A percentile compares a stretch with the other conserved stretches of the same genome.
Evolutionary conservation across 2,329 filamentous ascomycete genomes (phyloP).

Genomic region (Claviceps sp.): DNA sequence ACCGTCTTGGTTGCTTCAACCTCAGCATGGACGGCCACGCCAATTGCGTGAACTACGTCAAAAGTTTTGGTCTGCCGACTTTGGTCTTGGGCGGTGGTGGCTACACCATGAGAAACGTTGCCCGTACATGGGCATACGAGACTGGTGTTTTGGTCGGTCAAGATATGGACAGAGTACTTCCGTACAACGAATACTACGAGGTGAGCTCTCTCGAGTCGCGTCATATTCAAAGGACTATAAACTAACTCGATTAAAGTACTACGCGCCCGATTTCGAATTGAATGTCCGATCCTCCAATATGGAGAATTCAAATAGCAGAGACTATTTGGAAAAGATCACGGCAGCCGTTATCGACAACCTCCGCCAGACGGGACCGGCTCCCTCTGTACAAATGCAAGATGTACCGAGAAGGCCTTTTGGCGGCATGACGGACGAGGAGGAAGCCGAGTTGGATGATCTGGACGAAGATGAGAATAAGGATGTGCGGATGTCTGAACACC

Average conservation of each 20-base stretch:
- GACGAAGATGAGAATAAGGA: constrained; percentile 85
- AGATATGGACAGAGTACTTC: constrained; percentile 67
- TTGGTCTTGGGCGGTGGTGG: constrained; percentile 92
- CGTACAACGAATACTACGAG: constrained; percentile 93
- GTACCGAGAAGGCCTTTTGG: constrained; percentile 48
- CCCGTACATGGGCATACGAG: constrained; percentile 93
- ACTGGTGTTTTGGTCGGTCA: constrained; percentile 80
- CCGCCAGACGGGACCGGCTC: constrained; percentile 69
- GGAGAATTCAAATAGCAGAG: constrained; percentile 77
- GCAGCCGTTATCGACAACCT: constrained; percentile 75
- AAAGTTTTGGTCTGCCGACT: constrained; percentile 70
- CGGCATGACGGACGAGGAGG: constrained; percentile 53
- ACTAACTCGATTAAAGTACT: constrained; percentile 50
- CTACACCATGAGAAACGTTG: constrained; percentile 95
- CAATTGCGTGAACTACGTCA: constrained; percentile 85
- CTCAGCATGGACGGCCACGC: constrained; percentile 93
- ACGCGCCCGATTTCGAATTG: constrained; percentile 78
- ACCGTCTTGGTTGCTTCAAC: constrained; percentile 93
- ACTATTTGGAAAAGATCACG: constrained; percentile 73
- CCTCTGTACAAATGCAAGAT: constrained; percentile 85
- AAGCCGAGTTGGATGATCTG: constrained; percentile 50
- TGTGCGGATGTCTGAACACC: constrained; percentile 64
- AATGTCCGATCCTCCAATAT: constrained; percentile 82
- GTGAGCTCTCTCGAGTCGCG: constrained; percentile 24
- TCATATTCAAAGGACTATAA: background rate